These are phyloP conservation scores for Theobroma cacao DNA, from an alignment of 345 rosid genomes.

Conservation along the genomic window DNA sequence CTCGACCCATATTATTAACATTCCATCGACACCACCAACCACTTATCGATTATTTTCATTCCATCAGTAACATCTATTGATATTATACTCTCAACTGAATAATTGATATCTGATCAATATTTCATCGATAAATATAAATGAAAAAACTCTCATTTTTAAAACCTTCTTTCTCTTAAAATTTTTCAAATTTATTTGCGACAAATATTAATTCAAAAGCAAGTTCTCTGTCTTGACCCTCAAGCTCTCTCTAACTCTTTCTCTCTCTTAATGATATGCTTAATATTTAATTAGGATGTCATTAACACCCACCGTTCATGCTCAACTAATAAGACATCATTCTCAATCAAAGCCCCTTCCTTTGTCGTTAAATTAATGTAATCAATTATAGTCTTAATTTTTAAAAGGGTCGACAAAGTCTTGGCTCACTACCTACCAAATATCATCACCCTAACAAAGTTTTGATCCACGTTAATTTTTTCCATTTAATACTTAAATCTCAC, in stretches of 20 bases:
- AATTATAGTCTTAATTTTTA: neutral
- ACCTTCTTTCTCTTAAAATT: no score
- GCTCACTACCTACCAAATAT: conserved; percentile 7
- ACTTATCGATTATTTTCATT: no score
- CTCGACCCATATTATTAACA: no score
- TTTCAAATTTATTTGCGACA: no score
- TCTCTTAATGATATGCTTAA: neutral
- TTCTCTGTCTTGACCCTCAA: no score
- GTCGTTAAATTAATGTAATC: neutral
- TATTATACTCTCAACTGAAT: no score
- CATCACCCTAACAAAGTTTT: neutral
- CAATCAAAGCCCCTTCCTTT: neutral
- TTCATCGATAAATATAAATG: no score
- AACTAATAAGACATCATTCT: conserved; percentile 16
- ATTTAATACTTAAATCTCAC: neutral
- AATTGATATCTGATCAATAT: no score
- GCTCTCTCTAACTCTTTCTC: neutral
- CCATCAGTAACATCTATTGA: no score
- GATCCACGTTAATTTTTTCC: neutral
- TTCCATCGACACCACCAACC: no score
- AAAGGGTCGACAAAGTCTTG: conserved; percentile 10
- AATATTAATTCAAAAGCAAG: no score
- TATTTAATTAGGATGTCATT: conserved; percentile 8
- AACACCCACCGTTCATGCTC: conserved; percentile 8
- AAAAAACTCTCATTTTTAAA: no score